Percentiles rank a stretch among this genome's conserved stretches.
Conservation (phyloP, 306 rosid genomes). For the Sindora glabra region DNA sequence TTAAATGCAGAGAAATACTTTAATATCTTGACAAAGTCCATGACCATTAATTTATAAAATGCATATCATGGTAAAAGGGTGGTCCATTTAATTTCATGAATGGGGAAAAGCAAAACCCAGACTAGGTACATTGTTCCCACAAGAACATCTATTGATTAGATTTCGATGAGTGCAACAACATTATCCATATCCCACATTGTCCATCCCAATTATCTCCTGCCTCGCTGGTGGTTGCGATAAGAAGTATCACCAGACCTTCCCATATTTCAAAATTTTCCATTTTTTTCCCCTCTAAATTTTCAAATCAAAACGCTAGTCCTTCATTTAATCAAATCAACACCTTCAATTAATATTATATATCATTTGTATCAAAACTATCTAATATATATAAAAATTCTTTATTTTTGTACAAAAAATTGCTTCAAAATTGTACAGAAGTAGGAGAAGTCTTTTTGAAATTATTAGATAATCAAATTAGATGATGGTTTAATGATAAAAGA, state of each 20-base stretch:
- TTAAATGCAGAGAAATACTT: too few relatives aligned
- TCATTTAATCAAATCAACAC: too few relatives aligned
- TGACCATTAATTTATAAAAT: background rate
- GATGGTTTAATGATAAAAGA: background rate
- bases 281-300: too few relatives aligned
- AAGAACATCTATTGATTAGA: constrained; percentile 12
- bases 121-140: constrained; percentile 31
- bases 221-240: constrained; percentile 26
- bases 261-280: background rate
- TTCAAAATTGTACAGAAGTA: too few relatives aligned
- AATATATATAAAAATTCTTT: too few relatives aligned
- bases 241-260: background rate
- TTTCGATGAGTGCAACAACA: constrained; percentile 17
- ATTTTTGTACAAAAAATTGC: too few relatives aligned
- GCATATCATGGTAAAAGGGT: background rate
- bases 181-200: constrained; percentile 18
- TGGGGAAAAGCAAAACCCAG: constrained; percentile 13
- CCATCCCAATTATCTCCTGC: background rate
- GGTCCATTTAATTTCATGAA: constrained; percentile 38
- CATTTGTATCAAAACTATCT: too few relatives aligned
- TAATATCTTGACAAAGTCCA: too few relatives aligned
- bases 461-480: too few relatives aligned
- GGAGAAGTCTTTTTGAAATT: too few relatives aligned
- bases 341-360: too few relatives aligned
- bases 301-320: too few relatives aligned